phyloP scores from a whole-genome alignment of 129 eudicot genomes.

The Tagetes patula region DNA sequence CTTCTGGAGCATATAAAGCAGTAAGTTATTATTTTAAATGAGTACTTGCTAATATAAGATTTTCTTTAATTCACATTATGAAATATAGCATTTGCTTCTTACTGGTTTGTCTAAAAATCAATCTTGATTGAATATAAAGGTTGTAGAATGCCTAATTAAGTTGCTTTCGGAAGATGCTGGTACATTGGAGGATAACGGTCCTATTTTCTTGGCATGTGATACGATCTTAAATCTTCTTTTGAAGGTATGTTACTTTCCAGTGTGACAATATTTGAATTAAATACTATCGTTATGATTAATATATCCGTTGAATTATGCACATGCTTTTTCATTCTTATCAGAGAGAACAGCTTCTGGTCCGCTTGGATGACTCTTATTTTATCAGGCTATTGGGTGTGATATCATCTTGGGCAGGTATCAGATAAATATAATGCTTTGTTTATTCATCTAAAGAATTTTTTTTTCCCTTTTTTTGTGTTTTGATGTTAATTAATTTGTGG shows the following conservation, averaged over 20 bases:
- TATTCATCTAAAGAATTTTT: neutral
- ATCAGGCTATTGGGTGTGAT: constrained; percentile 56
- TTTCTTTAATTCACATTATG: neutral
- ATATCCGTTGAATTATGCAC: neutral
- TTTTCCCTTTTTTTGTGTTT: neutral
- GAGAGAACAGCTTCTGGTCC: constrained; percentile 51
- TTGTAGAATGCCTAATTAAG: constrained; percentile 57
- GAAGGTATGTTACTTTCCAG: constrained; percentile 45
- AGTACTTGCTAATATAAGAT: neutral
- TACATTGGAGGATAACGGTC: constrained; percentile 46
- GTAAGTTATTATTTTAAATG: constrained; percentile 40
- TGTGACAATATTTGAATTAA: neutral
- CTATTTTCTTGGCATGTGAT: constrained; percentile 87
- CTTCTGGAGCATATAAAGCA: constrained; percentile 70
- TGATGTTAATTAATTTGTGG: constrained; percentile 18
- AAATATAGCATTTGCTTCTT: neutral
- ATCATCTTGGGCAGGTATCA: constrained; percentile 67
- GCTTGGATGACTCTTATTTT: constrained; percentile 47
- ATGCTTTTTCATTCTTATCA: constrained; percentile 23
- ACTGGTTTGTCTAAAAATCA: neutral
- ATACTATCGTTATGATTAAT: neutral
- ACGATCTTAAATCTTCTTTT: constrained; percentile 74
- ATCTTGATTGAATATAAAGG: constrained; percentile 40
- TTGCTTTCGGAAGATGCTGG: constrained; percentile 45
- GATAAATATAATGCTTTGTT: neutral